Base-by-base conservation (phyloP, 1,139 yeast species). In the Suhomyces taliae region DNA sequence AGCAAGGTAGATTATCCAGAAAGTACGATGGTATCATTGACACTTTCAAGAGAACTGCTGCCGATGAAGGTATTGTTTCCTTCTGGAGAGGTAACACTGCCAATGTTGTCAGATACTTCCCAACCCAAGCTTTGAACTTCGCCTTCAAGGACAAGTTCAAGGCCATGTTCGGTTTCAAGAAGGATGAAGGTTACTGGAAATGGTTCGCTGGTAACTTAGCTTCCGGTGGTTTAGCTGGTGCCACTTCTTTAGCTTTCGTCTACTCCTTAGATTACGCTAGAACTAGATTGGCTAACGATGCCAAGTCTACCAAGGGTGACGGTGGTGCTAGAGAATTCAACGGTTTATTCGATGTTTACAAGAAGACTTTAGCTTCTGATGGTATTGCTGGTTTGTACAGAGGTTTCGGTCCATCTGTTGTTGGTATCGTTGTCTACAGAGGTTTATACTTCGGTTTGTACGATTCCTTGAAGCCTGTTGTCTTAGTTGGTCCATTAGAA, bases 61-160 rank as follows among this genome's bases (percentile, higher is more conserved):
- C 77, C 55, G 78, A 75, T 59, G 80, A 75, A 70, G 80, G 80
- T 74, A 58, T 72, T 54, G 63, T 61, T 58, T 69, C 80, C 50
- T 75, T 75, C 78, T 75, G 80, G 80, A 75, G 80, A 75, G 80
- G 80, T 74, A 75, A 75, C 79, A 75, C 80, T 55, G 80, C 80
- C 58, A 75, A 75, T 63, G 79, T 75, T 62, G 70, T 75, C 69
- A 74, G 80, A 72, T 75, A 75, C 74, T 75, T 75, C 78, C 79
- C 80, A 65, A 75, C 79, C 66, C 80, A 75, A 66, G 80, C 80
- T 56, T 70, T 75, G 62, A 75, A 75, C 72, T 75, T 75, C 54
- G 80, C 80, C 58, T 75, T 75, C 77, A 75, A 75, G 71, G 80
- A 75, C 64, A 73, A 73, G 69, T 73, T 75, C 66, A 75, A 75